Evolutionary conservation across 2,329 filamentous ascomycete genomes (phyloP).

Genomic region (Aspergillus floridensis): DNA sequence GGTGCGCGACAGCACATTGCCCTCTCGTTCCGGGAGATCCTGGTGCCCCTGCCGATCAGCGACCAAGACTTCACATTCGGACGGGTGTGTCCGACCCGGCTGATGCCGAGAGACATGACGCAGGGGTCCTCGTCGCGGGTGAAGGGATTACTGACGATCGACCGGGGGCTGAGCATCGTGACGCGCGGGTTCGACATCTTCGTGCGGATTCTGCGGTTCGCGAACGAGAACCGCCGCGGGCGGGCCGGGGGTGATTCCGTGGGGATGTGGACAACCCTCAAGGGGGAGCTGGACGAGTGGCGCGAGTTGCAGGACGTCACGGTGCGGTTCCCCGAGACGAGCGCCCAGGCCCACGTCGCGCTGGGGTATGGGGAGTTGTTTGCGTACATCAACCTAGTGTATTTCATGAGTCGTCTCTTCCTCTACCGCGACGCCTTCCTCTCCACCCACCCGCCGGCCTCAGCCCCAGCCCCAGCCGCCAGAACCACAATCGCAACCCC

Average conservation of each 20-base stretch:
- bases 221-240: constrained; percentile 35
- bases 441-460: constrained; percentile 23
- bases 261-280: constrained; percentile 29
- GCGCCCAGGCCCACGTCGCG: constrained; percentile 35
- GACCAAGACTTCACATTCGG: constrained; percentile 38
- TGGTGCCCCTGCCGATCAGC: constrained; percentile 36
- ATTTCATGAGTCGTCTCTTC: constrained; percentile 39
- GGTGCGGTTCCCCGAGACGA: constrained; percentile 34
- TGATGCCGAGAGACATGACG: constrained; percentile 33
- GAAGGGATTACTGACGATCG: constrained; percentile 29
- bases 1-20: constrained; percentile 39
- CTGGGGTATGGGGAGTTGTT: constrained; percentile 38
- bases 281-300: constrained; percentile 37
- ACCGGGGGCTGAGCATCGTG: constrained; percentile 34
- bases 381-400: constrained; percentile 38
- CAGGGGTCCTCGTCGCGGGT: constrained; percentile 17
- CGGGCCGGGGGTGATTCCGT: constrained; percentile 13
- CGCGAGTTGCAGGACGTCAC: constrained; percentile 34
- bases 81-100: constrained; percentile 17
- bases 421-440: constrained; percentile 36
- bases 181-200: constrained; percentile 40
- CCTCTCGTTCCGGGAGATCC: constrained; percentile 37
- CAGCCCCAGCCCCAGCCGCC: constrained; percentile 17
- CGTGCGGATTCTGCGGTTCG: constrained; percentile 36
- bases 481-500: too few relatives aligned